These are phyloP conservation scores for Catunica adiposa DNA, from an alignment of 2,329 filamentous ascomycete genomes.

Conservation along the genomic window DNA sequence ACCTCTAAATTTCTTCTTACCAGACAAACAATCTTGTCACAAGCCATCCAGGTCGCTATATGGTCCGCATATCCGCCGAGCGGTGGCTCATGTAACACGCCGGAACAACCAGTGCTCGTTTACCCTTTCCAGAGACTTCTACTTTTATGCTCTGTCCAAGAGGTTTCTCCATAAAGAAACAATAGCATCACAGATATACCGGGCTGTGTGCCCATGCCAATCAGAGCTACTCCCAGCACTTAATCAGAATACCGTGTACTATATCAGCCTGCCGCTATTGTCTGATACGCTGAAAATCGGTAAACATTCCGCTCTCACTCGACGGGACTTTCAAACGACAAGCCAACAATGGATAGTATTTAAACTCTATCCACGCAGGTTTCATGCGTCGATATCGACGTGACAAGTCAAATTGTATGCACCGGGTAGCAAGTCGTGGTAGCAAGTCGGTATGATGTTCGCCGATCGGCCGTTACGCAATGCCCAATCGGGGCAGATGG, in stretches of 20 bases:
- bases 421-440: not conserved
- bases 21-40: too few relatives aligned
- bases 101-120: not conserved
- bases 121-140: not conserved
- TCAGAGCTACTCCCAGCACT: too few relatives aligned
- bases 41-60: too few relatives aligned
- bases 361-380: not conserved
- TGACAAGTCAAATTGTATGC: not conserved
- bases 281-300: not conserved
- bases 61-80: not conserved
- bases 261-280: not conserved
- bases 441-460: not conserved
- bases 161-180: not conserved
- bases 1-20: too few relatives aligned
- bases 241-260: not conserved
- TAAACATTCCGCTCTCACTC: not conserved
- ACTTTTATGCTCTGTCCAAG: not conserved
- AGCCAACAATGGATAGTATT: too few relatives aligned
- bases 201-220: not conserved
- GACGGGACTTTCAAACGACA: not conserved
- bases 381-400: not conserved
- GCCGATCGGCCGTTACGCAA: not conserved
- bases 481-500: not conserved
- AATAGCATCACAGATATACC: not conserved
- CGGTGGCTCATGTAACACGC: not conserved